A percentile compares a stretch with the other conserved stretches of the same genome.
These are phyloP conservation scores for Debaryomyces psychrophilus DNA, from an alignment of 1,139 yeast genomes.

Conservation along the genomic window DNA sequence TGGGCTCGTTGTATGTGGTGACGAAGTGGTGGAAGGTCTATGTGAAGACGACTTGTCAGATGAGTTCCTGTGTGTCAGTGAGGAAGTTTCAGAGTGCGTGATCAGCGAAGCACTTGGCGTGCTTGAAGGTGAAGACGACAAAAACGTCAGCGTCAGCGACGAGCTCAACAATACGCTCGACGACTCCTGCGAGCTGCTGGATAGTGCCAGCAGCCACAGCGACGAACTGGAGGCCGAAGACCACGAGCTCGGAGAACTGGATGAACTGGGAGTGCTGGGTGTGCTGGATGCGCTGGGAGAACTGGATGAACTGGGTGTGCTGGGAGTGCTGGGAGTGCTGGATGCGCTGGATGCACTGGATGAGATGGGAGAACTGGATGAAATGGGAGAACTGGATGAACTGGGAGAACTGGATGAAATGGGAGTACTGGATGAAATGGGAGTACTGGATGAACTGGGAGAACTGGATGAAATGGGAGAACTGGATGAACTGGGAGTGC, in stretches of 20 bases:
- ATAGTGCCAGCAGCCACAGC: not conserved
- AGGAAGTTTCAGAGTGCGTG: slow-evolving; percentile 3
- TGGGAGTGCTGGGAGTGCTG: not conserved
- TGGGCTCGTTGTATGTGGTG: slow-evolving; percentile 1
- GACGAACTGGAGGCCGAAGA: slow-evolving; percentile 2
- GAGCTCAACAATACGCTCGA: slow-evolving; percentile 11
- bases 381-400: not conserved
- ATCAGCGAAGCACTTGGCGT: slow-evolving; percentile 4
- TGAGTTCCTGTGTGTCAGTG: slow-evolving; percentile 9
- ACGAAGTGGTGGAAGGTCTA: slow-evolving; percentile 7
- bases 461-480: not conserved
- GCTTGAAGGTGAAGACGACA: slow-evolving; percentile 13
- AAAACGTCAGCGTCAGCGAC: slow-evolving; percentile 5
- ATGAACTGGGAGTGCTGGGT: not conserved
- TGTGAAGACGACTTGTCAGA: slow-evolving; percentile 9
- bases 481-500: not conserved
- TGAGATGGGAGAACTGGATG: not conserved
- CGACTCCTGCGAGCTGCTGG: slow-evolving; percentile 3
- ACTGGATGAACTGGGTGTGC: not conserved
- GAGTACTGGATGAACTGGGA: not conserved
- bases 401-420: not conserved
- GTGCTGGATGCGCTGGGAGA: not conserved
- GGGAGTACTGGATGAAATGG: not conserved
- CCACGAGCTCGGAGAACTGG: not conserved
- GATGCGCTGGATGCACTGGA: not conserved